These are phyloP conservation scores for Akanthomyces uredinophilus DNA, from an alignment of 2,329 filamentous ascomycete species.

Conservation along the genomic window DNA sequence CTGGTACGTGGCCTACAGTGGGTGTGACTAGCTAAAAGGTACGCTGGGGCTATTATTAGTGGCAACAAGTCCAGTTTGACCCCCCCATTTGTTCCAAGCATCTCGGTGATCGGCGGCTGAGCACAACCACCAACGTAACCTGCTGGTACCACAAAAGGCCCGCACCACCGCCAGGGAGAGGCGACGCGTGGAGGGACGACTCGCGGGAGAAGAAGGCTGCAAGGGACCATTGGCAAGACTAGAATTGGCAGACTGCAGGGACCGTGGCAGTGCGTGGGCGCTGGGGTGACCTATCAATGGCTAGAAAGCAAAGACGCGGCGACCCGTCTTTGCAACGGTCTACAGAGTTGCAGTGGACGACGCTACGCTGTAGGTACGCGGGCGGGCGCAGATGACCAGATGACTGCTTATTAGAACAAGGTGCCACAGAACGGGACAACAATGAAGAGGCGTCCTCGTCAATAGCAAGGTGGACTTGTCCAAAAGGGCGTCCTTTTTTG, in stretches of 20 bases:
- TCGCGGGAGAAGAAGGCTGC: neutral
- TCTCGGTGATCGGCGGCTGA: conserved; percentile 13
- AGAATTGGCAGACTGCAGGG: neutral
- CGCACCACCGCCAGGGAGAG: neutral
- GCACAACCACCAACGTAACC: neutral
- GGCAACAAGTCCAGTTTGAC: neutral
- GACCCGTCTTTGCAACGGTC: neutral
- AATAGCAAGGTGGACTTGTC: neutral
- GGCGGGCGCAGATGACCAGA: neutral
- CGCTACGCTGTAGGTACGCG: neutral
- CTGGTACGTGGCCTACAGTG: neutral
- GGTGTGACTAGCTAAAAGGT: neutral
- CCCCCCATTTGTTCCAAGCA: conserved; percentile 9
- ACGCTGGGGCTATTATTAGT: neutral
- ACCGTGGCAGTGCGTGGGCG: conserved; percentile 1
- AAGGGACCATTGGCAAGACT: too few species aligned
- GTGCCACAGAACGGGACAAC: neutral
- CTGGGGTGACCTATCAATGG: neutral
- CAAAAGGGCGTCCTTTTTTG: neutral
- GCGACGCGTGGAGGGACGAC: neutral
- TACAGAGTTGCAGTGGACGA: neutral
- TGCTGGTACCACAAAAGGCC: neutral
- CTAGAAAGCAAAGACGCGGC: neutral
- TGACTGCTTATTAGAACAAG: neutral
- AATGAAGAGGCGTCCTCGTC: neutral